Evolutionary conservation across 177 flowering plant species (phyloP).

Genomic region (Telopea speciosissima): DNA sequence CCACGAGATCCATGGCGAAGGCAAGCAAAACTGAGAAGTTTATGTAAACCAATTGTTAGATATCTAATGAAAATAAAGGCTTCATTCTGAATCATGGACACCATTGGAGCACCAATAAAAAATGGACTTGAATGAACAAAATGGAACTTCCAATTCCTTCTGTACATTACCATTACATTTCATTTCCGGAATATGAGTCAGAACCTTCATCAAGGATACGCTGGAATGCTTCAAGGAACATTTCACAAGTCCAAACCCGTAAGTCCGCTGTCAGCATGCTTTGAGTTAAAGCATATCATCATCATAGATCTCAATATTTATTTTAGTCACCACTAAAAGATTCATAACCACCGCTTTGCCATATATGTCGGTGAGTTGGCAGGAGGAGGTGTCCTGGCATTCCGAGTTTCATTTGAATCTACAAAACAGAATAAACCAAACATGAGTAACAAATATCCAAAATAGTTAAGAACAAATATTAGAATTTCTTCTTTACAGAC

Average conservation of each 20-base stretch:
- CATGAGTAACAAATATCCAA: neutral
- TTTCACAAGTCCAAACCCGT: neutral
- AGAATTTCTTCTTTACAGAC: too few species aligned
- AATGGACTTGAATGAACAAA: neutral
- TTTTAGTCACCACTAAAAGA: neutral
- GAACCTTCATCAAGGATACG: neutral
- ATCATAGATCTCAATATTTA: neutral
- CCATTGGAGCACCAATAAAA: neutral
- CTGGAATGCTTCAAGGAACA: neutral
- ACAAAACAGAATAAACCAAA: conserved; percentile 2
- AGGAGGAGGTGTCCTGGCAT: conserved; percentile 64
- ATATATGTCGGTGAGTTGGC: conserved; percentile 31
- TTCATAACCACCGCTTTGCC: conserved; percentile 43
- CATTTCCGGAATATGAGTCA: neutral
- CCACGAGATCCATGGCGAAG: neutral
- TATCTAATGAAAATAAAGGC: too few species aligned
- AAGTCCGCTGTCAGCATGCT: conserved; percentile 21
- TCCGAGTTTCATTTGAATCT: conserved; percentile 40
- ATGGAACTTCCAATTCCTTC: neutral
- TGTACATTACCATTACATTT: neutral
- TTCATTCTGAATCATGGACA: neutral
- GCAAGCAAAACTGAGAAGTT: neutral
- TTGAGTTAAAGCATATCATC: conserved; percentile 41
- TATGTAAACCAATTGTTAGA: too few species aligned
- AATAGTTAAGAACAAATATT: neutral